Evolutionary conservation across 2,329 filamentous ascomycete genomes (phyloP).

Genomic region (Capronia coronata): DNA sequence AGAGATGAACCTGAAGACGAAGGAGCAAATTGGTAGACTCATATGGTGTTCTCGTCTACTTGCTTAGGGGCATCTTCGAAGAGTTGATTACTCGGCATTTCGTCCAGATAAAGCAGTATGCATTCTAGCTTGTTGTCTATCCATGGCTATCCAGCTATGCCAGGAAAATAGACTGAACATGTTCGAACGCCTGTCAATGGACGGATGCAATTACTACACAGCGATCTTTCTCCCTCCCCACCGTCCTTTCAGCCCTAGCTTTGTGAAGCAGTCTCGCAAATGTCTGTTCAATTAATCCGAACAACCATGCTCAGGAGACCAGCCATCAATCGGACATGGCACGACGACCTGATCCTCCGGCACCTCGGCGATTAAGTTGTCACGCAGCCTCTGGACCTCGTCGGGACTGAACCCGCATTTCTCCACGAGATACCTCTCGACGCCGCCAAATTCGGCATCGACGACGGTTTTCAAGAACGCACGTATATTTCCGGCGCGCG

Average conservation of each 20-base stretch:
- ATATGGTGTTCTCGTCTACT: too few species aligned
- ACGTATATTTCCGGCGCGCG: constrained; percentile 26
- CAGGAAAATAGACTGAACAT: too few species aligned
- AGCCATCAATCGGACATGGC: constrained; percentile 15
- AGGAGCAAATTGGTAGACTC: too few species aligned
- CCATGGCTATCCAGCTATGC: too few species aligned
- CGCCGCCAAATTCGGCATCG: constrained; percentile 26
- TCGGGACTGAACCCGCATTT: constrained; percentile 23
- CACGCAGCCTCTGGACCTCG: constrained; percentile 23
- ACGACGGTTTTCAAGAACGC: constrained; percentile 25
- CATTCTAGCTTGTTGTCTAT: too few species aligned
- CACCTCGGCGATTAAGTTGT: constrained; percentile 19
- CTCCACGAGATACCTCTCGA: constrained; percentile 22
- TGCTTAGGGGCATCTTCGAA: too few species aligned
- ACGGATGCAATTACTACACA: too few species aligned
- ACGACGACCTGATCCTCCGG: constrained; percentile 12
- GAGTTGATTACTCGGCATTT: too few species aligned
- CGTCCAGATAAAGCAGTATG: too few species aligned
- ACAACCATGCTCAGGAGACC: constrained; percentile 25
- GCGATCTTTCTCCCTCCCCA: too few species aligned
- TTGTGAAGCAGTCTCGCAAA: not conserved
- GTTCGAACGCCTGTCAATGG: too few species aligned
- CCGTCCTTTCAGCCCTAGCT: not conserved
- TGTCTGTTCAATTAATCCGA: constrained; percentile 9
- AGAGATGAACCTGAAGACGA: too few species aligned